Evolutionary conservation across 192 early-diverging fungal genomes (phyloP), one percentile per base, ranked within the genome.

Genomic region (Coemansia sp.): DNA sequence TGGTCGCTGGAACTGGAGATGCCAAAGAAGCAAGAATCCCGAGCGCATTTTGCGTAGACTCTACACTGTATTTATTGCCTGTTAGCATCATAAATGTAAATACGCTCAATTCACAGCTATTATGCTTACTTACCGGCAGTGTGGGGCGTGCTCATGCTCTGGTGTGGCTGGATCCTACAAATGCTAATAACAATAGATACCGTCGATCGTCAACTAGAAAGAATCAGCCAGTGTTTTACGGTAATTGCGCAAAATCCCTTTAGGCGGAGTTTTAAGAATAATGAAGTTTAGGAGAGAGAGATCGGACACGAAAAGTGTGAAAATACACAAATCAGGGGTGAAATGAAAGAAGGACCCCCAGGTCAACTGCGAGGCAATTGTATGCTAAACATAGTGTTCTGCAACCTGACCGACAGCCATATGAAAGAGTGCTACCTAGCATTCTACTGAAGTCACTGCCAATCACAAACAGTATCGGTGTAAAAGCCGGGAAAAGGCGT

Each of bases 21-120:
- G 79, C 79, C 51, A 82, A 43, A 2, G 73, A 60, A 8, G 79
- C 79, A 7, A 82, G 79, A 22, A 82, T 72, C 4, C 79, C 73
- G 12, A 82, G 56, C 7, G 73, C 66, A 21, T 70, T 70, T 37
- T 69, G 50, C 9, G 59, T 22, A 12, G 59, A 50, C 45, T 62
- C 70, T 75, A 81, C 57, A 65, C 15, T 22, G 24, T 7, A 14
- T 25, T 51, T 45, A 11, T 11, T 38, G 41, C 41, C 12, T n/a
- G 15, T 45, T 45, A 45, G 41, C 41, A n/a, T 5, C 14, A n/a
- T n/a, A n/a, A n/a, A n/a, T n/a, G 41, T n/a, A 45, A 45, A n/a
- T 45, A 27, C 24, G 15, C 29, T 41, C 37, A 35, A 22, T 38
- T 5, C 3, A 2, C 41, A 45, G 41, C 15, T 3, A 45, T 45